These are phyloP conservation scores for Alternaria sp. DNA, from an alignment of 2,329 filamentous ascomycete genomes.

Conservation along the genomic window DNA sequence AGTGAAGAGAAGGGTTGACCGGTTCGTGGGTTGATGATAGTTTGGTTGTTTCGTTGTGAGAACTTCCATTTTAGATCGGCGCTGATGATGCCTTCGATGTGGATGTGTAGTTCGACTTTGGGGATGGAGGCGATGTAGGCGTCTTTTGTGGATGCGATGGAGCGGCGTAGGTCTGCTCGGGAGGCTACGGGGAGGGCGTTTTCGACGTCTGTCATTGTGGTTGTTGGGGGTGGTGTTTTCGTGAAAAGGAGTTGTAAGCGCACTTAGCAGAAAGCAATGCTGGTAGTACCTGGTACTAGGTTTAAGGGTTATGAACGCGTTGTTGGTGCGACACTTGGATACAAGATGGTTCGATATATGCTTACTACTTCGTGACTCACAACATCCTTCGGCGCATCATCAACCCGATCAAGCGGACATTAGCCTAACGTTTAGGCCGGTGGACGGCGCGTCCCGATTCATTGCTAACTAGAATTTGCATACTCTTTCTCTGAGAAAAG, in stretches of 20 bases:
- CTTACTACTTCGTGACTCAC: background rate
- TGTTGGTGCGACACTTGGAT: too few relatives aligned
- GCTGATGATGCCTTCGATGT: constrained; percentile 56
- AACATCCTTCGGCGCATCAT: background rate
- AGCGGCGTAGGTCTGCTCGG: constrained; percentile 5
- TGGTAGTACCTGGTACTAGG: too few relatives aligned
- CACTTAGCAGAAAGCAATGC: too few relatives aligned
- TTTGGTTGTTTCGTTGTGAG: constrained; percentile 45
- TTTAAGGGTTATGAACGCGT: too few relatives aligned
- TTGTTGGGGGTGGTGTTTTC: background rate
- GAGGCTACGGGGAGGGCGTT: constrained; percentile 9
- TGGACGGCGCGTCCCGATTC: too few relatives aligned
- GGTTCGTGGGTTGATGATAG: constrained; percentile 9
- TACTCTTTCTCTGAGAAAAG: background rate
- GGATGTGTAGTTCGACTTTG: constrained; percentile 56
- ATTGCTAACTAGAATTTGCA: background rate
- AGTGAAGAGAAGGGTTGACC: background rate
- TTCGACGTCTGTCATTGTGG: constrained; percentile 15
- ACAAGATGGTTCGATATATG: background rate
- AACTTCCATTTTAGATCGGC: constrained; percentile 52
- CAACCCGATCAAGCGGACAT: background rate
- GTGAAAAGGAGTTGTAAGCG: background rate
- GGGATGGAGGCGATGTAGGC: constrained; percentile 24
- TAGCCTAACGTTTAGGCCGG: background rate
- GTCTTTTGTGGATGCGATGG: constrained; percentile 8